phyloP scores from a whole-genome alignment of 257 asterid species.

The Anisodus acutangulus region DNA sequence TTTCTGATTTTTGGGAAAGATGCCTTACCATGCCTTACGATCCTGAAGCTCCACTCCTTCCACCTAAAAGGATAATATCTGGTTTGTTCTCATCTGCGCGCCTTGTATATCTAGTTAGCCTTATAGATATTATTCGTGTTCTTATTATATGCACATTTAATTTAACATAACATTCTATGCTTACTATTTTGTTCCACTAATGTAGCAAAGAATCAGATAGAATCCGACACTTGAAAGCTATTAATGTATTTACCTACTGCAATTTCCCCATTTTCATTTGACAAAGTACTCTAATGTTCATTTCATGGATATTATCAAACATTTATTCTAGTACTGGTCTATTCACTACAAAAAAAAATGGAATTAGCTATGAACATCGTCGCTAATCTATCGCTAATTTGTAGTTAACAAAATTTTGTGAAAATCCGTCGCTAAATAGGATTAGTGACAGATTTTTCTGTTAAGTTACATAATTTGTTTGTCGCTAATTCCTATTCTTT shows the following conservation, averaged over 20 bases:
- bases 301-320: not conserved
- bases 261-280: not conserved
- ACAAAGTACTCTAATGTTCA: not conserved
- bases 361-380: no score
- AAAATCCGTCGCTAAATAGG: no score
- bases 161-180: not conserved
- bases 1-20: slow-evolving; percentile 78
- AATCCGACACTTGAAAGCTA: not conserved
- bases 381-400: no score
- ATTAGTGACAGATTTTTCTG: no score
- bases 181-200: not conserved
- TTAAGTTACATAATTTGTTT: no score
- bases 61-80: slow-evolving; percentile 77
- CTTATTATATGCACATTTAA: not conserved
- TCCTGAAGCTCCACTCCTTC: slow-evolving; percentile 92
- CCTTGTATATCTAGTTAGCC: not conserved
- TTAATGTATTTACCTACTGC: not conserved
- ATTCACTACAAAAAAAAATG: not conserved
- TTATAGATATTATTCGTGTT: not conserved
- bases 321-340: not conserved
- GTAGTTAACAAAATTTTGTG: no score
- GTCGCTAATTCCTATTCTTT: no score
- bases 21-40: slow-evolving; percentile 90
- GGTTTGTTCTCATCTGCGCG: slow-evolving; percentile 45
- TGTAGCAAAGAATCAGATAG: not conserved